Conservation (phyloP, 306 rosid species). For the Alnus rubra region DNA sequence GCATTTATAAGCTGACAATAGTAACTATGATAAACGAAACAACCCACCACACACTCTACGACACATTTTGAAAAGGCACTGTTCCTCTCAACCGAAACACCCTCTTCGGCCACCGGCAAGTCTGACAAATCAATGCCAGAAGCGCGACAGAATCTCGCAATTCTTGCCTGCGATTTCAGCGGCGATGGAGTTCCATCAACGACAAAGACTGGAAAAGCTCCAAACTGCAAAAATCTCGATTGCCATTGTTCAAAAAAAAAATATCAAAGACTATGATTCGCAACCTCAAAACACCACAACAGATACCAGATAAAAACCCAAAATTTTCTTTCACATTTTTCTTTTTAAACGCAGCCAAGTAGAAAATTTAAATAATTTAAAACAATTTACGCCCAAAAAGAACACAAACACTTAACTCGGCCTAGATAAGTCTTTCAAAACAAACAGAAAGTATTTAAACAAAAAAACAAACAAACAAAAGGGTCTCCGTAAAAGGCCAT, state of each 20-base stretch:
- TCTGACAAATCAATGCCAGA: slow-evolving; percentile 65
- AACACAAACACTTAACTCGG: background rate
- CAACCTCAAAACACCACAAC: background rate
- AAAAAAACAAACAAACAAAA: background rate
- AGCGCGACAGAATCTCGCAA: slow-evolving; percentile 56
- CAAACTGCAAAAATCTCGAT: slow-evolving; percentile 56
- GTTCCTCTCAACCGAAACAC: slow-evolving; percentile 71
- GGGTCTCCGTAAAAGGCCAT: background rate
- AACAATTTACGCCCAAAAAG: background rate
- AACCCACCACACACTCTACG: slow-evolving; percentile 84
- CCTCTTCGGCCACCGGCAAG: slow-evolving; percentile 55
- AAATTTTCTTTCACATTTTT: background rate
- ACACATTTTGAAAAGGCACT: slow-evolving; percentile 52
- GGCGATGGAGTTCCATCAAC: slow-evolving; percentile 86
- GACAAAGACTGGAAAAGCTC: slow-evolving; percentile 83
- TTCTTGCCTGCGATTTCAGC: slow-evolving; percentile 70
- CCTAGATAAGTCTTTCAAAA: background rate
- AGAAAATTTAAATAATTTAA: background rate
- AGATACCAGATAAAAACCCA: background rate
- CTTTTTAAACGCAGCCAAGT: background rate
- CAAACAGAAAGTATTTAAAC: background rate
- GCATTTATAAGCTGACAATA: slow-evolving; percentile 11
- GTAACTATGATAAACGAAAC: slow-evolving; percentile 21
- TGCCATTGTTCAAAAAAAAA: too few relatives aligned
- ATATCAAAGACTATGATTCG: background rate